These are phyloP conservation scores for Solanum chiquidenum DNA, from an alignment of 257 asterid species.

Conservation along the genomic window DNA sequence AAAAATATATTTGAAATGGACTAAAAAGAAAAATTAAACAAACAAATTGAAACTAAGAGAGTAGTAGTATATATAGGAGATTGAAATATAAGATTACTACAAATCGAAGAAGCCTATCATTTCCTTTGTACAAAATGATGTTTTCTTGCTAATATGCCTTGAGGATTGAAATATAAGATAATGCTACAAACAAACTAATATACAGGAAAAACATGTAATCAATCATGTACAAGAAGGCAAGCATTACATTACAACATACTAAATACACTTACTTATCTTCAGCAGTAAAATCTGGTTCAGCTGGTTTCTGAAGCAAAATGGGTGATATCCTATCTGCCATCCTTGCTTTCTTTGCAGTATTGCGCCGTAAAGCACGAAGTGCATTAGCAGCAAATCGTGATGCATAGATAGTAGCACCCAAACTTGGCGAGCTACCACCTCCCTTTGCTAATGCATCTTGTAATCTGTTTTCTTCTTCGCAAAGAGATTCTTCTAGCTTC, in stretches of 20 bases:
- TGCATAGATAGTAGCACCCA: slow-evolving; percentile 86
- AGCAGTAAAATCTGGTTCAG: slow-evolving; percentile 84
- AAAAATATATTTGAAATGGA: too few relatives aligned
- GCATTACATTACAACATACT: slow-evolving; percentile 12
- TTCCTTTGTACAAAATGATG: not conserved
- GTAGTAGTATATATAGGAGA: not conserved
- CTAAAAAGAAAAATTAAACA: not conserved
- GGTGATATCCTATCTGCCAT: slow-evolving; percentile 67
- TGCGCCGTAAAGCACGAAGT: slow-evolving; percentile 56
- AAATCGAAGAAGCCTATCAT: not conserved
- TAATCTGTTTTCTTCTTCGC: slow-evolving; percentile 64
- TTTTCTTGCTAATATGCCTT: not conserved
- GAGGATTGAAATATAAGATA: not conserved
- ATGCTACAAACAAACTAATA: not conserved
- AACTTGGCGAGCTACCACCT: slow-evolving; percentile 58
- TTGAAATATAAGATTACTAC: not conserved
- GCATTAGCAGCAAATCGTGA: slow-evolving; percentile 91
- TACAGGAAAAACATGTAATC: not conserved
- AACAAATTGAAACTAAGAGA: not conserved
- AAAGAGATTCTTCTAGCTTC: slow-evolving; percentile 75
- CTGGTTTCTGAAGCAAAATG: slow-evolving; percentile 78
- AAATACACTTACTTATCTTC: slow-evolving; percentile 36
- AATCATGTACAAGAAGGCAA: not conserved
- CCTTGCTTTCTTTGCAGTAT: slow-evolving; percentile 48
- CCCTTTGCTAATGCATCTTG: slow-evolving; percentile 67